Conservation (phyloP, 805 yeast species). For the Nakazawaea populi region DNA sequence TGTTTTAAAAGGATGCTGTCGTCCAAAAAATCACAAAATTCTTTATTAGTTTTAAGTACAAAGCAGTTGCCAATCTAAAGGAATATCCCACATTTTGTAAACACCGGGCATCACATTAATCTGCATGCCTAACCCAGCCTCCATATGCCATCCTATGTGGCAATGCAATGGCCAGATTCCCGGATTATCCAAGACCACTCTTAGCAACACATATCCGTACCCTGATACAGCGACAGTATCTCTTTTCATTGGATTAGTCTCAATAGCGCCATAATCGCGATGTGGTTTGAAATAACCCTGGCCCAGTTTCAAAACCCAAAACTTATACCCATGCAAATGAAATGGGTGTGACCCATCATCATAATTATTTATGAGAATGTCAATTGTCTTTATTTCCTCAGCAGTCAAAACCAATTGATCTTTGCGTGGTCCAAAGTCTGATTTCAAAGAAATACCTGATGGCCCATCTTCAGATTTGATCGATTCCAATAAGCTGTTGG, state of each 20-base stretch:
- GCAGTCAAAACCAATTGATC: not conserved
- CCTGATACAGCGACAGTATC: constrained; percentile 68
- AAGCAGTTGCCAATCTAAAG: constrained; percentile 1
- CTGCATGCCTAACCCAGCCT: constrained; percentile 16
- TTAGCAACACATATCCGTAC: constrained; percentile 61
- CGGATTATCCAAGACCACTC: constrained; percentile 82
- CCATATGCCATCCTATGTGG: constrained; percentile 79
- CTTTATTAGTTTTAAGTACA: not conserved
- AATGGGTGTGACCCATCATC: constrained; percentile 80
- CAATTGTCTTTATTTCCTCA: constrained; percentile 56
- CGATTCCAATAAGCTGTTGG: constrained; percentile 5
- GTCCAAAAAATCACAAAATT: too few species aligned
- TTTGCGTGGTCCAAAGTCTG: not conserved
- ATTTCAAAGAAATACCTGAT: not conserved
- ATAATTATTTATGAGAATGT: constrained; percentile 68
- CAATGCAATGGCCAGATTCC: constrained; percentile 96
- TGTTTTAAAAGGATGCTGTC: too few species aligned
- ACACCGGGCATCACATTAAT: constrained; percentile 11
- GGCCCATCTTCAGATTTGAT: not conserved
- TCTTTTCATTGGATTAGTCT: constrained; percentile 39
- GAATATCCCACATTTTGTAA: constrained; percentile 4
- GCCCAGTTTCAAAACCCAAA: constrained; percentile 19
- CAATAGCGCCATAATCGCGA: constrained; percentile 47
- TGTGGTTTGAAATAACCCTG: constrained; percentile 52
- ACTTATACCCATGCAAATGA: constrained; percentile 72